Evolutionary conservation across 176 grass and related monocot genomes (phyloP).

Genomic region (Eragrostis curvula): DNA sequence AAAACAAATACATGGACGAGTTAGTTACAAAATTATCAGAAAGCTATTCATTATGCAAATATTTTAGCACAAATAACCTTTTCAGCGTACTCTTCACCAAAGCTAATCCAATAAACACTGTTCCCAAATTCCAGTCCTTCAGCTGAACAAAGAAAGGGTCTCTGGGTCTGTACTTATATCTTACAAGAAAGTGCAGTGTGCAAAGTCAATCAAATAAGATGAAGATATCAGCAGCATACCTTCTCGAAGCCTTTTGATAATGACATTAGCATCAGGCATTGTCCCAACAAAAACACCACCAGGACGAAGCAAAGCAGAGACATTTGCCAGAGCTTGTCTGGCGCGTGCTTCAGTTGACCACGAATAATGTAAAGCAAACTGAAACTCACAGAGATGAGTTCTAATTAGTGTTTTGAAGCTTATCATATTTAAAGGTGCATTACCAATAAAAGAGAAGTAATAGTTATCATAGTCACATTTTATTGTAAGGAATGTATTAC

Average conservation of each 20-base stretch:
- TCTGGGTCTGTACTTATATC: constrained; percentile 14
- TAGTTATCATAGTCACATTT: background rate
- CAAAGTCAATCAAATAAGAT: constrained; percentile 31
- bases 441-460: constrained; percentile 3
- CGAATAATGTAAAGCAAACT: constrained; percentile 99
- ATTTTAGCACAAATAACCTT: constrained; percentile 53
- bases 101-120: constrained; percentile 84
- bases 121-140: constrained; percentile 96
- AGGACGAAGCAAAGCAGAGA: constrained; percentile 93
- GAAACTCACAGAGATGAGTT: constrained; percentile 35
- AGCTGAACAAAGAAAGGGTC: constrained; percentile 59
- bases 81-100: constrained; percentile 72
- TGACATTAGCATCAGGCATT: constrained; percentile 95
- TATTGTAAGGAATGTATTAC: background rate
- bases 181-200: constrained; percentile 20
- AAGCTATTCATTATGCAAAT: constrained; percentile 16
- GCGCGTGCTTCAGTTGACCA: constrained; percentile 95
- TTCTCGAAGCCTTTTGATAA: constrained; percentile 91
- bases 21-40: constrained; percentile 35
- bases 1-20: constrained; percentile 7
- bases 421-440: background rate
- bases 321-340: constrained; percentile 82
- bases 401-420: constrained; percentile 22
- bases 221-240: constrained; percentile 43
- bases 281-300: constrained; percentile 91